Conservation (phyloP, 2,329 filamentous ascomycete species). For the Lachnellula arida region DNA sequence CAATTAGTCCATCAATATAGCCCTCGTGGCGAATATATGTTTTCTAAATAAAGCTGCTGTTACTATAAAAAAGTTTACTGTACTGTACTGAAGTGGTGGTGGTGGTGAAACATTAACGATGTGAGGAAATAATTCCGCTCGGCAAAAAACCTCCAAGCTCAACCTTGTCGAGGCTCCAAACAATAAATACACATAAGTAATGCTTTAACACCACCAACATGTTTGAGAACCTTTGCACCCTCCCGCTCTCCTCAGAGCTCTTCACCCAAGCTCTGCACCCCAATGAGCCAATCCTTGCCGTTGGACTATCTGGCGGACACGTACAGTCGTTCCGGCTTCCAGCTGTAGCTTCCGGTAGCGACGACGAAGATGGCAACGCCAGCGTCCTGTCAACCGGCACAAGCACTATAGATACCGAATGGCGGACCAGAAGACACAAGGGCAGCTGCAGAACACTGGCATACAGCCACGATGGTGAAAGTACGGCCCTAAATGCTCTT, state of each 20-base stretch:
- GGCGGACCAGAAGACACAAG: conserved; percentile 87
- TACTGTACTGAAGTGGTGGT: too few species aligned
- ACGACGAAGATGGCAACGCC: conserved; percentile 47
- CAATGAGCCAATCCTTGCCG: conserved; percentile 74
- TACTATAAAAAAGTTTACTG: too few species aligned
- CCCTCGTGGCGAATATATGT: too few species aligned
- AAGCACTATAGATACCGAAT: conserved; percentile 74
- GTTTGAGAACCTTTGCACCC: conserved; percentile 78
- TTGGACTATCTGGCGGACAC: conserved; percentile 79
- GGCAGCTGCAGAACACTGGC: conserved; percentile 82
- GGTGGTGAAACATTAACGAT: too few species aligned
- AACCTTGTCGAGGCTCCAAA: background rate
- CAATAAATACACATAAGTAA: too few species aligned
- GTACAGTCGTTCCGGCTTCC: conserved; percentile 79
- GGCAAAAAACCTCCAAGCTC: background rate
- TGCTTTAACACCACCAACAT: too few species aligned
- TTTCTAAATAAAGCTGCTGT: too few species aligned
- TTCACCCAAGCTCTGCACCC: conserved; percentile 89
- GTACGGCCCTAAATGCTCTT: conserved; percentile 43
- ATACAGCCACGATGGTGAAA: conserved; percentile 73
- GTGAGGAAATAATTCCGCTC: background rate
- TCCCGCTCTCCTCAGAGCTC: conserved; percentile 80
- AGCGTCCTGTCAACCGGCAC: conserved; percentile 57
- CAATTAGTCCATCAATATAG: too few species aligned
- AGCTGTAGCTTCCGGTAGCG: conserved; percentile 43